Evolutionary conservation across 176 grass and related monocot species (phyloP).

Genomic region (Dactylis glomerata): DNA sequence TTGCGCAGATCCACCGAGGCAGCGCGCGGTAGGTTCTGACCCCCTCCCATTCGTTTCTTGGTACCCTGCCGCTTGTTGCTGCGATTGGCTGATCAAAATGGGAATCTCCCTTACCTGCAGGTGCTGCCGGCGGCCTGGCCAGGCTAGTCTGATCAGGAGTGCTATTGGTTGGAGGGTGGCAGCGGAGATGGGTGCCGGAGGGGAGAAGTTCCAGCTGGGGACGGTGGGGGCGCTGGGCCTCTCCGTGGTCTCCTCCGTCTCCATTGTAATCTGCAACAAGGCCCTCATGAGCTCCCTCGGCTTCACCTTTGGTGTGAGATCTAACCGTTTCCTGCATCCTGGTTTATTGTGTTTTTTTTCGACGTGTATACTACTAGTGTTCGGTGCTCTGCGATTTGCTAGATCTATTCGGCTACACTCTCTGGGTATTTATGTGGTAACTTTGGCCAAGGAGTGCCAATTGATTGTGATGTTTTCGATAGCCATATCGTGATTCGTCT

Average conservation of each 20-base stretch:
- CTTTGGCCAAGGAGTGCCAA: background rate
- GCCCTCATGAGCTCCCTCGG: slow-evolving; percentile 93
- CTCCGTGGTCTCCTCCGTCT: slow-evolving; percentile 95
- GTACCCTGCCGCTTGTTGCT: background rate
- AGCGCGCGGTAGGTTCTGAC: slow-evolving; percentile 16
- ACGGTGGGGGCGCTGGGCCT: slow-evolving; percentile 89
- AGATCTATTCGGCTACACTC: slow-evolving; percentile 9
- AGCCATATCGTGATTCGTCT: background rate
- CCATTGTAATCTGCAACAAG: slow-evolving; percentile 99
- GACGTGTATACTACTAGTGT: background rate
- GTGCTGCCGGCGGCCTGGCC: slow-evolving; percentile 23
- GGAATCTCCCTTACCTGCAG: slow-evolving; percentile 20
- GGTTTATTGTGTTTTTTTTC: background rate
- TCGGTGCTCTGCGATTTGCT: background rate
- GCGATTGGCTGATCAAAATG: slow-evolving; percentile 40
- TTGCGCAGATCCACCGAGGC: slow-evolving; percentile 35
- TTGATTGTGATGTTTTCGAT: background rate
- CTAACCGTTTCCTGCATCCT: slow-evolving; percentile 34
- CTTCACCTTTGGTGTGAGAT: slow-evolving; percentile 92
- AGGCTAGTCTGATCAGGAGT: background rate
- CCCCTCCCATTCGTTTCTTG: background rate
- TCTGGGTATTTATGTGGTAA: background rate
- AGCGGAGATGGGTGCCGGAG: slow-evolving; percentile 69
- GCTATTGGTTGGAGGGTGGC: background rate
- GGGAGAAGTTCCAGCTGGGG: slow-evolving; percentile 86